Conservation (phyloP, 225 moss, liverwort and hornwort species). For the Straminergon stramineum region DNA sequence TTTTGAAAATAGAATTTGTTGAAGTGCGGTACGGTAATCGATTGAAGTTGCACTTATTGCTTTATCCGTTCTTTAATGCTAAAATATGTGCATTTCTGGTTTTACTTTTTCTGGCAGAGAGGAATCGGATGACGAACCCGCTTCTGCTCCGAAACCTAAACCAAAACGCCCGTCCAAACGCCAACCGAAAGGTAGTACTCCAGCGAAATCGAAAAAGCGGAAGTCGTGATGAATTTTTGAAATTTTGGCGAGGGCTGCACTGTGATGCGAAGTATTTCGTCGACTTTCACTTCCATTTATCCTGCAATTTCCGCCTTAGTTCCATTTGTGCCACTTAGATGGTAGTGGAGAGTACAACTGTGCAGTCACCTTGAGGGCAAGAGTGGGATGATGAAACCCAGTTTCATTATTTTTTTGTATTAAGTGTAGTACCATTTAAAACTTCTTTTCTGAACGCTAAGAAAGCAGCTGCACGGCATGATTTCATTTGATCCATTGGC, state of each 20-base stretch:
- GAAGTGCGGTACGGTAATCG: neutral
- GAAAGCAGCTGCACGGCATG: neutral
- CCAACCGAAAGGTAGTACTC: neutral
- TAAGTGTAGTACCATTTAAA: neutral
- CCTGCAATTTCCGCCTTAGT: neutral
- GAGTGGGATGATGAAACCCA: neutral
- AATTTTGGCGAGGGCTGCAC: neutral
- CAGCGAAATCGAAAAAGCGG: constrained; percentile 6
- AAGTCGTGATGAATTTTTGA: neutral
- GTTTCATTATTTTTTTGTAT: neutral
- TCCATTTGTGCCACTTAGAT: neutral
- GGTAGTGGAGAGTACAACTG: neutral
- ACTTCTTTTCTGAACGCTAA: neutral
- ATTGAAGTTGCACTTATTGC: neutral
- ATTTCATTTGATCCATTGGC: neutral
- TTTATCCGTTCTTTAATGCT: neutral
- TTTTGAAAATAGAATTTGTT: neutral
- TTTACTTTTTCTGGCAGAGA: neutral
- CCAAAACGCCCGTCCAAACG: constrained; percentile 6
- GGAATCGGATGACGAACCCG: constrained; percentile 3
- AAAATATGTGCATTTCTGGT: neutral
- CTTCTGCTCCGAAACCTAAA: neutral
- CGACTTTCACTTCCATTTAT: neutral
- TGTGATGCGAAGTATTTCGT: neutral
- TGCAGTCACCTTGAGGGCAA: neutral